Conservation (phyloP, 108 stramenopile genomes). For the Conticribra weissflogii region DNA sequence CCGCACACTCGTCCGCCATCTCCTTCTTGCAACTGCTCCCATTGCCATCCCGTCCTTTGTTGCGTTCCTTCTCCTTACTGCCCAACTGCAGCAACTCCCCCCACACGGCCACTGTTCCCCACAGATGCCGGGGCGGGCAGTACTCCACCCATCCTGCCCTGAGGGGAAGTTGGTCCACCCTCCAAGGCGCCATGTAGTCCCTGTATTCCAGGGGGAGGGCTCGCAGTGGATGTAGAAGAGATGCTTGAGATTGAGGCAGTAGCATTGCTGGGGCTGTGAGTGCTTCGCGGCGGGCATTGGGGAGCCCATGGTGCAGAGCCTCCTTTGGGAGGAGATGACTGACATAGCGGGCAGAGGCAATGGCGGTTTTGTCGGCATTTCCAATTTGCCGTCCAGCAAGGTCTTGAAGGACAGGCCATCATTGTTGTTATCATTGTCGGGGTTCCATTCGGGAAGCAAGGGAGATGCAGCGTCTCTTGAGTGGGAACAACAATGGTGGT, state of each 20-base stretch:
- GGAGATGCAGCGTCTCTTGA: no score
- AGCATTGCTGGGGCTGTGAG: conserved; percentile 28
- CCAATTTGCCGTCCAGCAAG: no score
- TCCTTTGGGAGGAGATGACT: no score
- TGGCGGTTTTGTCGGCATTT: no score
- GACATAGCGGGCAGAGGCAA: no score
- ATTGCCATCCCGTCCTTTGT: not conserved
- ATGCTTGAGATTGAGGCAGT: conserved; percentile 48
- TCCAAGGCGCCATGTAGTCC: conserved; percentile 46
- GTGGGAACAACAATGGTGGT: no score
- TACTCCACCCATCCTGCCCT: conserved; percentile 32
- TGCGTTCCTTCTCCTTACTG: not conserved
- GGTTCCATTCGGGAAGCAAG: no score
- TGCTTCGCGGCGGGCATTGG: no score
- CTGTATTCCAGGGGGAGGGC: conserved; percentile 46
- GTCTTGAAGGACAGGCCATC: no score
- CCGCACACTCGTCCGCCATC: not conserved
- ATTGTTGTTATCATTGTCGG: no score
- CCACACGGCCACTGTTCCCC: conserved; percentile 27
- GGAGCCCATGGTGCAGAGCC: no score
- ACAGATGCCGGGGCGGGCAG: conserved; percentile 47
- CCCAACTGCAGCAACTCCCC: conserved; percentile 18
- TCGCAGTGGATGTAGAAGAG: conserved; percentile 42
- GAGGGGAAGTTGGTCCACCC: conserved; percentile 5
- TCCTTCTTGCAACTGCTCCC: not conserved